A percentile compares a stretch with the other conserved stretches of the same genome.
These are phyloP conservation scores for Liquidambar formosana DNA, from an alignment of 164 flowering plant genomes.

Conservation along the genomic window DNA sequence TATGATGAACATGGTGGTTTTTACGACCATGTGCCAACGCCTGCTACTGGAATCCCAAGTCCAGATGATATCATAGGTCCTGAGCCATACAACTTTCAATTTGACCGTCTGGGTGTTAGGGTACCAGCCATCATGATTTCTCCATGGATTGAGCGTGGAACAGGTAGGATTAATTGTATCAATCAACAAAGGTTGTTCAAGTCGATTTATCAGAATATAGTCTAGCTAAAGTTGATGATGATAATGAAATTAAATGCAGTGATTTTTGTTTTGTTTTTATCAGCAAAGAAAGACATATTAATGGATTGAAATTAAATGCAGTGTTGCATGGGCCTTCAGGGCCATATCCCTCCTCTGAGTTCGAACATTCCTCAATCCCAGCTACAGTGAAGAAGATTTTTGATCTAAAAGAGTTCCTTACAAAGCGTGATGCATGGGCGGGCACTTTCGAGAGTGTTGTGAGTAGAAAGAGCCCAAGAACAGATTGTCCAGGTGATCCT, in stretches of 20 bases:
- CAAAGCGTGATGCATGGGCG: constrained; percentile 91
- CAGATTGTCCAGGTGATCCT: constrained; percentile 76
- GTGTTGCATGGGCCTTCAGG: constrained; percentile 81
- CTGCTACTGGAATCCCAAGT: constrained; percentile 60
- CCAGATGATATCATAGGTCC: constrained; percentile 72
- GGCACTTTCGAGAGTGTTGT: constrained; percentile 70
- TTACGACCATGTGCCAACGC: constrained; percentile 80
- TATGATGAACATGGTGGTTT: constrained; percentile 70
- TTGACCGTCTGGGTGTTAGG: constrained; percentile 76
- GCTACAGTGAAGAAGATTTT: constrained; percentile 87
- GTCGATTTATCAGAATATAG: no score
- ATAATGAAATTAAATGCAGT: no score
- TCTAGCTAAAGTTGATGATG: no score
- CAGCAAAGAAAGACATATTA: no score
- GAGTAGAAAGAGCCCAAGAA: constrained; percentile 61
- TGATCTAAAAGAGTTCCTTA: constrained; percentile 60
- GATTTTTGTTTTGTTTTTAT: no score
- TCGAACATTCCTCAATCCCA: constrained; percentile 86
- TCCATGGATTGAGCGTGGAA: constrained; percentile 84
- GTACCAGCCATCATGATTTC: constrained; percentile 71
- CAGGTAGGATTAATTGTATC: no score
- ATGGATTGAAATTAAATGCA: no score
- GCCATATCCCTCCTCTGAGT: constrained; percentile 70
- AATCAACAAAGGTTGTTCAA: no score
- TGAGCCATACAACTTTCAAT: constrained; percentile 55